phyloP scores from a whole-genome alignment of 495 filamentous ascomycete genomes.

The Podospora tetraspora region DNA sequence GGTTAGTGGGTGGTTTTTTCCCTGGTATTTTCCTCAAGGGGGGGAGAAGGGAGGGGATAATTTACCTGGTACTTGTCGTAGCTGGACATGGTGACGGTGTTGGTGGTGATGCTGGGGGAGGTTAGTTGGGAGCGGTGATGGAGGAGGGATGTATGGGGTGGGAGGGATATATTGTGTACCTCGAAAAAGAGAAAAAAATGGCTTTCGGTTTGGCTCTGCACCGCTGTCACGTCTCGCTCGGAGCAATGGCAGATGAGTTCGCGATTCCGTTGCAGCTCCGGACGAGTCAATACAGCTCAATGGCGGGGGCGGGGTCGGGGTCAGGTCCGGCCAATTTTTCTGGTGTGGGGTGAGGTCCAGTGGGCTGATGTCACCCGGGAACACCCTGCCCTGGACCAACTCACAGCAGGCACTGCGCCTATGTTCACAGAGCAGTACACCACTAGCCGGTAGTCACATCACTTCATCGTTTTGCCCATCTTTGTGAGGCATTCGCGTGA shows the following conservation, averaged over 20 bases:
- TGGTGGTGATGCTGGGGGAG: not conserved
- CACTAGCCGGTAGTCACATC: not conserved
- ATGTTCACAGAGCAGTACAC: not conserved
- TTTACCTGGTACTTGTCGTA: constrained; percentile 54
- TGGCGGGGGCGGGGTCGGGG: not conserved
- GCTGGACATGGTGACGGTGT: constrained; percentile 49
- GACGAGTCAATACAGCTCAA: not conserved
- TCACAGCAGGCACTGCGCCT: not conserved
- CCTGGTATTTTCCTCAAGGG: not conserved
- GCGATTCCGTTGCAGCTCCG: not conserved
- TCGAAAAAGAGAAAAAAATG: not conserved
- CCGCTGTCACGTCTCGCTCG: not conserved
- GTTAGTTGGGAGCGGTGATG: not conserved
- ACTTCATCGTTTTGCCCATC: not conserved
- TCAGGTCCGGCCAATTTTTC: not conserved
- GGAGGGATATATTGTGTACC: not conserved
- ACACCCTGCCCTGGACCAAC: not conserved
- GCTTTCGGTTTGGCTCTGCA: not conserved
- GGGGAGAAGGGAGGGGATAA: not conserved
- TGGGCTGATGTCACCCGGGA: not conserved
- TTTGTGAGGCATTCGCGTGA: no score
- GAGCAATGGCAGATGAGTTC: not conserved
- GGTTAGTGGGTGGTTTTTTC: constrained; percentile 13
- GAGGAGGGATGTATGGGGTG: constrained; percentile 23
- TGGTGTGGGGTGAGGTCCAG: not conserved